A percentile compares a stretch with the other conserved stretches of the same genome.
These are phyloP conservation scores for Pontederia paniculata DNA, from an alignment of 176 grass and related monocot genomes.

Conservation along the genomic window DNA sequence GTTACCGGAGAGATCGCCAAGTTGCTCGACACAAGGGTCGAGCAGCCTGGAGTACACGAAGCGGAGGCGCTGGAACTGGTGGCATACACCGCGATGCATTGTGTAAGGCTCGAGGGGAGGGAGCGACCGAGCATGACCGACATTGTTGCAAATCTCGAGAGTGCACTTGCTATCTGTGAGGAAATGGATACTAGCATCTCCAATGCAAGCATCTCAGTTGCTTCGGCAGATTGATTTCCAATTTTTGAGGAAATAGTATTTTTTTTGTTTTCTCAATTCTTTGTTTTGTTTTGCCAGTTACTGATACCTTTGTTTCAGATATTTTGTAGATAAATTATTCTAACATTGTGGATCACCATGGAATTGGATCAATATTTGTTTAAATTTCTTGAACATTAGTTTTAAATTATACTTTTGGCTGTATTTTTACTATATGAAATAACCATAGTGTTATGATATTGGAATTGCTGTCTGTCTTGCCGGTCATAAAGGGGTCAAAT, in stretches of 20 bases:
- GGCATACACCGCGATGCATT: conserved; percentile 60
- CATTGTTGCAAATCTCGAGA: conserved; percentile 74
- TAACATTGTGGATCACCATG: neutral
- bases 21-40: conserved; percentile 55
- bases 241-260: neutral
- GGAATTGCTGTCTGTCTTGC: no score
- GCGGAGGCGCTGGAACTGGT: conserved; percentile 80
- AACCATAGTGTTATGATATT: no score
- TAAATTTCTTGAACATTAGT: neutral
- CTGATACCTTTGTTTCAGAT: neutral
- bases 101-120: conserved; percentile 57
- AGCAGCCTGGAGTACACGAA: conserved; percentile 20
- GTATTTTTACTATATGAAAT: no score
- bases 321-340: conserved; percentile 2
- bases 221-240: conserved; percentile 34
- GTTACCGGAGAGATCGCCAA: conserved; percentile 32
- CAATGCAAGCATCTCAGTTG: conserved; percentile 43
- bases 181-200: conserved; percentile 40
- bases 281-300: neutral
- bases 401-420: neutral
- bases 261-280: neutral
- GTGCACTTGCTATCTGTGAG: conserved; percentile 53
- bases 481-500: no score
- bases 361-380: neutral
- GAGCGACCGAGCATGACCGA: conserved; percentile 57